Evolutionary conservation across 75 land plant genomes (phyloP).

Genomic region (Picea sitchensis): DNA sequence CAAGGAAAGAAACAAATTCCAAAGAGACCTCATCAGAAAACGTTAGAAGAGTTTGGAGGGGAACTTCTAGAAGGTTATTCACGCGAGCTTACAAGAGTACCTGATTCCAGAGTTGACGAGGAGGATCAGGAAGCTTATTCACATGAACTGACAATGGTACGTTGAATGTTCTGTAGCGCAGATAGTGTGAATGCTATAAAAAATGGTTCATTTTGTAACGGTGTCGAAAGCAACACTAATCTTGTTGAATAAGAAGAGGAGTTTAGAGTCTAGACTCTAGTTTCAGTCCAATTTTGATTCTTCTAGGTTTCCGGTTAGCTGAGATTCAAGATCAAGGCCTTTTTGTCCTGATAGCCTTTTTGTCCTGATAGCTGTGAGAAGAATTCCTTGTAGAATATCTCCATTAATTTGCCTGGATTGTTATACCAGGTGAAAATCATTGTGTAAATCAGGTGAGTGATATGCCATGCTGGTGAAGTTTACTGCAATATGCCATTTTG

Average conservation of each 20-base stretch:
- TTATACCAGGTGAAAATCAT: background rate
- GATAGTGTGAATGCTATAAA: background rate
- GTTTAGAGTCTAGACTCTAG: background rate
- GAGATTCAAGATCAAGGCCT: no score
- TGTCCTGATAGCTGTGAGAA: background rate
- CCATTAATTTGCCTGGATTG: background rate
- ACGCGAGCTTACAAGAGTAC: constrained; percentile 4
- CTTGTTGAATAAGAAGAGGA: background rate
- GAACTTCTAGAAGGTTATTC: background rate
- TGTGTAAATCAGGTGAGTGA: background rate
- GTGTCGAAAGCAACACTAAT: background rate
- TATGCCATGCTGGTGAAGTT: background rate
- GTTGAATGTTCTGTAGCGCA: background rate
- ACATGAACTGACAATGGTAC: background rate
- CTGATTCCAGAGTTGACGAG: background rate
- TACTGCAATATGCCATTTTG: background rate
- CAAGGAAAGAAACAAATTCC: background rate
- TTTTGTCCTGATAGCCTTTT: no score
- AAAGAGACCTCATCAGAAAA: background rate
- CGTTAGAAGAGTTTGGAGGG: background rate
- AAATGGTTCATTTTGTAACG: background rate
- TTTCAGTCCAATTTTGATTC: background rate
- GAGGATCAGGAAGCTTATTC: constrained; percentile 4
- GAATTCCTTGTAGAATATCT: background rate
- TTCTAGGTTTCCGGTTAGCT: no score